These are phyloP conservation scores for Kalanchoe fedtschenkoi DNA, from an alignment of 164 flowering plant genomes.

Conservation along the genomic window DNA sequence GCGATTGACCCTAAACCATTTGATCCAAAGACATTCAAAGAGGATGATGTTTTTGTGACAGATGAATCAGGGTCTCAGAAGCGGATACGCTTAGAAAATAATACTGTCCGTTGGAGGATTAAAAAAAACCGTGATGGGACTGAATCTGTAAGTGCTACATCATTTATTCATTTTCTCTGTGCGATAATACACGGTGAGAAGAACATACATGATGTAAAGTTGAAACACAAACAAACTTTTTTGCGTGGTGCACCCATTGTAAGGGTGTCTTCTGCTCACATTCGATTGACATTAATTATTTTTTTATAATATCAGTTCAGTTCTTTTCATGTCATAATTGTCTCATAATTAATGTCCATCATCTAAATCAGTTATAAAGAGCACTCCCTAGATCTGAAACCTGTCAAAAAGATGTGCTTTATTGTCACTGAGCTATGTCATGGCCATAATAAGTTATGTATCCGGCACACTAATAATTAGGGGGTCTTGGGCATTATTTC, in stretches of 20 bases:
- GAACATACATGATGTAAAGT: neutral
- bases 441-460: neutral
- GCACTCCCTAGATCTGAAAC: neutral
- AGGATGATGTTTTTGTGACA: constrained; percentile 83
- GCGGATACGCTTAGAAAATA: constrained; percentile 87
- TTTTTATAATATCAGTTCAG: neutral
- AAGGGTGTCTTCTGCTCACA: neutral
- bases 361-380: neutral
- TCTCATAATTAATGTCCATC: neutral
- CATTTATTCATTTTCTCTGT: neutral
- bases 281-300: neutral
- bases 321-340: neutral
- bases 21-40: constrained; percentile 87
- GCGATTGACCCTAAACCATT: constrained; percentile 94
- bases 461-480: neutral
- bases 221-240: neutral
- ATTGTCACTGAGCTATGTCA: neutral
- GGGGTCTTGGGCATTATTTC: neutral
- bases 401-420: neutral
- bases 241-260: neutral
- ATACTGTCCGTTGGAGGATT: constrained; percentile 89
- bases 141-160: constrained; percentile 46
- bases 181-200: neutral
- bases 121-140: constrained; percentile 67
- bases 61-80: constrained; percentile 93